A percentile compares a stretch with the other conserved stretches of the same genome.
These are phyloP conservation scores for Botrytis squamosa DNA, from an alignment of 2,329 filamentous ascomycete species.

Conservation along the genomic window DNA sequence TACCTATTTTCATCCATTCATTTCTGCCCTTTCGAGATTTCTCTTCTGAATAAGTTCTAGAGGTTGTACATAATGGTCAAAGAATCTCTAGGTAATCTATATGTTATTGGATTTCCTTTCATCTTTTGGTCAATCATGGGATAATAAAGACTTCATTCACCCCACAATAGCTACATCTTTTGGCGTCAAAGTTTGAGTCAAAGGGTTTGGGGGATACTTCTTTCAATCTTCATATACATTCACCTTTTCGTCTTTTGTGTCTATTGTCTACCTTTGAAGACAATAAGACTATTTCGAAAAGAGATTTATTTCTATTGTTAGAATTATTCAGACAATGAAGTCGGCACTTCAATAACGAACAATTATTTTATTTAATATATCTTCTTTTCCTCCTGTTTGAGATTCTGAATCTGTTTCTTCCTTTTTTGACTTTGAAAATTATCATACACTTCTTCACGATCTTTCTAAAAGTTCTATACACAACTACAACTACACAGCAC, in stretches of 20 bases:
- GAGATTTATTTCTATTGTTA: slow-evolving; percentile 30
- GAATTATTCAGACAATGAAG: slow-evolving; percentile 28
- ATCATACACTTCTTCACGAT: slow-evolving; percentile 22
- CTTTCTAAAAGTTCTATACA: slow-evolving; percentile 17
- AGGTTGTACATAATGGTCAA: background rate
- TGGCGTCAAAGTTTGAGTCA: slow-evolving; percentile 11
- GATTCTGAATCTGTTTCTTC: background rate
- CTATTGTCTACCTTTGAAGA: background rate
- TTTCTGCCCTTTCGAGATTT: slow-evolving; percentile 24
- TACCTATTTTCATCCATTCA: slow-evolving; percentile 29
- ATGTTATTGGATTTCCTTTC: slow-evolving; percentile 20
- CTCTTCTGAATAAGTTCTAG: background rate
- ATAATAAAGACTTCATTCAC: slow-evolving; percentile 27
- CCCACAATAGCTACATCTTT: slow-evolving; percentile 21
- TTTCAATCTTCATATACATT: slow-evolving; percentile 22
- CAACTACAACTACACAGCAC: slow-evolving; percentile 14
- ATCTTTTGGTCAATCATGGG: slow-evolving; percentile 13
- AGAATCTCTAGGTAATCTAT: background rate
- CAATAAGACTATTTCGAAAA: background rate
- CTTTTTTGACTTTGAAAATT: slow-evolving; percentile 17
- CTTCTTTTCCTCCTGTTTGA: background rate
- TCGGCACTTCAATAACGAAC: slow-evolving; percentile 27
- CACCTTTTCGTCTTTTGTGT: background rate
- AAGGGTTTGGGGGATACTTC: slow-evolving; percentile 19
- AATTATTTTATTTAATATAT: slow-evolving; percentile 21